These are phyloP conservation scores for Trichosanthes truncata DNA, from an alignment of 306 rosid species.

Conservation along the genomic window DNA sequence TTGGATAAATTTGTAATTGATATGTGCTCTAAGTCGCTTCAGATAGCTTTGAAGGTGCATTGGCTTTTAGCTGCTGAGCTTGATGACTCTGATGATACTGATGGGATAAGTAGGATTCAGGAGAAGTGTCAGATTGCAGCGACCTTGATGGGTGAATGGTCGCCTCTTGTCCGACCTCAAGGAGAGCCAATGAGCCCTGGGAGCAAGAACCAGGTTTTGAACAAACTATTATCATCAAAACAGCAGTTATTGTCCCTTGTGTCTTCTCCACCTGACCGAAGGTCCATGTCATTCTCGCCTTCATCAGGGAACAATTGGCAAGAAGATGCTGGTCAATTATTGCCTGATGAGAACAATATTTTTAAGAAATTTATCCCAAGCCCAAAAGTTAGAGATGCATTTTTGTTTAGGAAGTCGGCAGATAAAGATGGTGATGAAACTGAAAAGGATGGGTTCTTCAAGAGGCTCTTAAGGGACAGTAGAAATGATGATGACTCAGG, in stretches of 20 bases:
- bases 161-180: constrained; percentile 43
- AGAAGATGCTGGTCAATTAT: constrained; percentile 45
- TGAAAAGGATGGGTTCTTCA: constrained; percentile 87
- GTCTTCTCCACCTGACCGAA: constrained; percentile 55
- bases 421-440: constrained; percentile 68
- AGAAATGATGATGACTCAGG: constrained; percentile 72
- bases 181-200: constrained; percentile 34
- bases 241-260: constrained; percentile 61
- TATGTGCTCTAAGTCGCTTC: constrained; percentile 73
- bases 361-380: constrained; percentile 77
- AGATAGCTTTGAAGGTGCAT: constrained; percentile 92
- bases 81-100: constrained; percentile 86
- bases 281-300: constrained; percentile 52
- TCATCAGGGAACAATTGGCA: constrained; percentile 42
- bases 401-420: constrained; percentile 69
- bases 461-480: constrained; percentile 76
- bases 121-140: constrained; percentile 88
- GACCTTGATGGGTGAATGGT: constrained; percentile 92
- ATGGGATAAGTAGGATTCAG: constrained; percentile 80
- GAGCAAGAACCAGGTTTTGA: constrained; percentile 69
- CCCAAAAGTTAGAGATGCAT: constrained; percentile 72
- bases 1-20: constrained; percentile 95
- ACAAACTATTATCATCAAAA: constrained; percentile 60
- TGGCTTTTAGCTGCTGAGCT: constrained; percentile 89
- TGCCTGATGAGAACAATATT: constrained; percentile 69